phyloP scores from a whole-genome alignment of 139 green algal genomes.

The Chlorella sp. region DNA sequence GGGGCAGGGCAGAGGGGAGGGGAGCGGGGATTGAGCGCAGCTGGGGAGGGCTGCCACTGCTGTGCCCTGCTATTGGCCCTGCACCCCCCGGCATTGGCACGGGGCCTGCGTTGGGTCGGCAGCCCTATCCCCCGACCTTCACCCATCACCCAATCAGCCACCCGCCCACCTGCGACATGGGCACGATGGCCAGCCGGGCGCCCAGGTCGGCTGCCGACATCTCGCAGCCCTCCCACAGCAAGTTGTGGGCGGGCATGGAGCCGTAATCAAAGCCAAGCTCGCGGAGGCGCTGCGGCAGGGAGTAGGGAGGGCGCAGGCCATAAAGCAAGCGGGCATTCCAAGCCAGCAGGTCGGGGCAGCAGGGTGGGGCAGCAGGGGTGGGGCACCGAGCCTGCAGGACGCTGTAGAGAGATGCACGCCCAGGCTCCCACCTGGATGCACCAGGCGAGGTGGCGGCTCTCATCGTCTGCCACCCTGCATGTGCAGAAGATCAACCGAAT shows the following conservation, averaged over 20 bases:
- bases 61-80: too few relatives aligned
- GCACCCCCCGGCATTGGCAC: too few relatives aligned
- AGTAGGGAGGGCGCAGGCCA: neutral
- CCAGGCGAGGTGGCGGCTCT: constrained; percentile 77
- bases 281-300: constrained; percentile 60
- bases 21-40: neutral
- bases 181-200: constrained; percentile 78
- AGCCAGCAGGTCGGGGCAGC: too few relatives aligned
- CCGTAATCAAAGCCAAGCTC: constrained; percentile 79
- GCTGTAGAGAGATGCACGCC: too few relatives aligned
- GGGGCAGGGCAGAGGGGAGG: neutral
- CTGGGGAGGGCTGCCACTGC: too few relatives aligned
- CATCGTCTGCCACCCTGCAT: constrained; percentile 80
- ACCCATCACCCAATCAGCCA: too few relatives aligned
- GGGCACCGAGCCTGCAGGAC: too few relatives aligned
- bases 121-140: too few relatives aligned
- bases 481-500: too few relatives aligned
- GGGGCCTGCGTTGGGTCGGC: too few relatives aligned
- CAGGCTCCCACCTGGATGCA: constrained; percentile 49
- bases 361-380: too few relatives aligned
- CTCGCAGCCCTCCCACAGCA: constrained; percentile 81
- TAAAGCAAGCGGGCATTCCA: too few relatives aligned
- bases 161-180: constrained; percentile 84
- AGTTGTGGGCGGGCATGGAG: constrained; percentile 76
- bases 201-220: constrained; percentile 47